Conservation (phyloP, 768 basidiomycete species). For the Coprinellus micaceus region DNA sequence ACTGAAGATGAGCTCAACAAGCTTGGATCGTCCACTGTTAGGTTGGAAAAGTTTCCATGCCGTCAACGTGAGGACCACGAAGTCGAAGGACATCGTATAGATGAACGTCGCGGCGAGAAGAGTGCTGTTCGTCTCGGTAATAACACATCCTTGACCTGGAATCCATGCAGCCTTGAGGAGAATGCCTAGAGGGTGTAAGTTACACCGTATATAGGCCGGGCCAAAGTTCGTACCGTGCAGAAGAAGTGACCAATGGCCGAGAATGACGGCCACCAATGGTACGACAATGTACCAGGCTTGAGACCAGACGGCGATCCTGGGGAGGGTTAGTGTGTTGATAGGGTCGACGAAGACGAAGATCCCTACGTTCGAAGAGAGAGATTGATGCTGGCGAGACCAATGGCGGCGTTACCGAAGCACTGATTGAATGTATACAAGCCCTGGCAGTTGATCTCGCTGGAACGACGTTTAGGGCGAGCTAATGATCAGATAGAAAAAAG, state of each 20-base stretch:
- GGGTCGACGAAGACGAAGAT: not conserved
- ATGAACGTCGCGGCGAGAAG: conserved; percentile 66
- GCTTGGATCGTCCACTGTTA: conserved; percentile 44
- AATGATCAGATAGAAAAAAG: not conserved
- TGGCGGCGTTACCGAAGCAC: conserved; percentile 61
- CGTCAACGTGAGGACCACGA: conserved; percentile 57
- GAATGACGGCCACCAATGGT: conserved; percentile 52
- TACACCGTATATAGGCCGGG: not conserved
- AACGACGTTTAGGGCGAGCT: not conserved
- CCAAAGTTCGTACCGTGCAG: conserved; percentile 48
- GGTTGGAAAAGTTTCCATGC: conserved; percentile 56
- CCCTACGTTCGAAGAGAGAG: conserved; percentile 65
- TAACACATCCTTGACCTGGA: conserved; percentile 47
- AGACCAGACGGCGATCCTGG: conserved; percentile 69
- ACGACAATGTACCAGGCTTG: conserved; percentile 50
- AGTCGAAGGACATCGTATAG: conserved; percentile 72
- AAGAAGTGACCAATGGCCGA: conserved; percentile 70
- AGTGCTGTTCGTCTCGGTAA: conserved; percentile 54
- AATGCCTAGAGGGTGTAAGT: conserved; percentile 36
- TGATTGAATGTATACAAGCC: conserved; percentile 66
- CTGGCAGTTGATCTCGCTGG: conserved; percentile 58
- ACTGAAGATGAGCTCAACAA: conserved; percentile 64
- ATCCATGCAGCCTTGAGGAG: conserved; percentile 59
- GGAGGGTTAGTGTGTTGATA: not conserved
- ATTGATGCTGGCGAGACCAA: conserved; percentile 70